Base-by-base conservation (phyloP, 306 rosid species). In the Vicia faba region DNA sequence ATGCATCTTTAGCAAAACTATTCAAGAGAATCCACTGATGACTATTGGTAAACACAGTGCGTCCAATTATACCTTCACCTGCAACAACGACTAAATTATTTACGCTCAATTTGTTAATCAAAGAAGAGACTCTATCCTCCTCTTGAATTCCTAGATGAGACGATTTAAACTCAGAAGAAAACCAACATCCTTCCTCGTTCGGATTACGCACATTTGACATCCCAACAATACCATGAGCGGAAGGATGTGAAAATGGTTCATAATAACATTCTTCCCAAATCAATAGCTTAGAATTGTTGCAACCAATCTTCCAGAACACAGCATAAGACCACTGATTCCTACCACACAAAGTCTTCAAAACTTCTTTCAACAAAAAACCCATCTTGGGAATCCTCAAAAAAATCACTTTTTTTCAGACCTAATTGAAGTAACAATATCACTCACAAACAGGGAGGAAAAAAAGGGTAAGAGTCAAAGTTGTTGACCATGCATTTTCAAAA, bases 251-350 rank as follows among this genome's bases (percentile, higher is more conserved):
- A 31, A 79, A 67, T 62, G 82, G 78, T 66, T 87, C 92, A 77
- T 72, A 75, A 73, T 93, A 84, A 80, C 82, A 88, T 58, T 93
- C 98, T 84, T 92, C 97, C 98, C 97, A 93, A 25, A 88, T 89
- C 49, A 93, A 72, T 16, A 89, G 72, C 83, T 86, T 82, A 38
- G 98, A 75, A 69, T 89, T 92, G 70, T 86, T 85, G 77, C 80
- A 88, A 72, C 91, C 91, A 85, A 92, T 87, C 89, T 92, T 92
- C 98, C 98, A 92, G 80, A 92, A 92, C 11, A 92, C 91, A 79
- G 96, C 96, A 61, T 92, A 92, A 70, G 96, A 82, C 98, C 96
- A 92, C 53, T 84, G 93, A 80, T 86, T 86, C 75, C 71, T 61
- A 78, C 72, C 72, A 46, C 97, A 93, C 14, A 89, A 74, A 70